Evolutionary conservation across 352 stramenopile genomes (phyloP).

Genomic region (Pythium angustatum): DNA sequence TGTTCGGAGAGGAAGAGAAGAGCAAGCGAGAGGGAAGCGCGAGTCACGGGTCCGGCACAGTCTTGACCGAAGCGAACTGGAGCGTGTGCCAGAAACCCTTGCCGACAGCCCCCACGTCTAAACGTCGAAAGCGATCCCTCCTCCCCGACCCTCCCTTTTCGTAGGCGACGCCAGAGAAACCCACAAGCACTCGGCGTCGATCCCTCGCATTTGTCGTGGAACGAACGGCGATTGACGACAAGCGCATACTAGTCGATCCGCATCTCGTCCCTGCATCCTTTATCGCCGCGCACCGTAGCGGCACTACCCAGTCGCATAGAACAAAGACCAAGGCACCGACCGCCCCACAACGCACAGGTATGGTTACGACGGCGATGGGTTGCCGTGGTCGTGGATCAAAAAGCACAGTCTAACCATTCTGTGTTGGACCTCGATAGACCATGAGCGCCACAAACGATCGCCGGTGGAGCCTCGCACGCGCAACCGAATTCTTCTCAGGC

Average conservation of each 20-base stretch:
- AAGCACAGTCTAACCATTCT: conserved; percentile 13
- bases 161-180: background rate
- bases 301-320: background rate
- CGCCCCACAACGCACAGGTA: background rate
- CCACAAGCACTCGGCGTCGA: conserved; percentile 4
- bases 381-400: background rate
- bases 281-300: background rate
- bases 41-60: conserved; percentile 12
- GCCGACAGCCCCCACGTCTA: conserved; percentile 9
- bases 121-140: conserved; percentile 14
- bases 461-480: conserved; percentile 83
- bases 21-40: conserved; percentile 17
- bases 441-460: conserved; percentile 44
- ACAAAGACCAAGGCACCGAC: background rate
- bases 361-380: background rate
- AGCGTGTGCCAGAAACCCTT: background rate
- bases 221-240: conserved; percentile 15
- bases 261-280: background rate
- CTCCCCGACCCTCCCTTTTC: background rate
- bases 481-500: conserved; percentile 87
- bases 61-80: conserved; percentile 7
- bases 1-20: conserved; percentile 32
- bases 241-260: background rate
- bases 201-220: background rate
- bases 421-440: conserved; percentile 3